Percentiles rank a stretch among this genome's conserved stretches.
These are phyloP conservation scores for Clavispora santaluciae DNA, from an alignment of 805 yeast species.

Conservation along the genomic window DNA sequence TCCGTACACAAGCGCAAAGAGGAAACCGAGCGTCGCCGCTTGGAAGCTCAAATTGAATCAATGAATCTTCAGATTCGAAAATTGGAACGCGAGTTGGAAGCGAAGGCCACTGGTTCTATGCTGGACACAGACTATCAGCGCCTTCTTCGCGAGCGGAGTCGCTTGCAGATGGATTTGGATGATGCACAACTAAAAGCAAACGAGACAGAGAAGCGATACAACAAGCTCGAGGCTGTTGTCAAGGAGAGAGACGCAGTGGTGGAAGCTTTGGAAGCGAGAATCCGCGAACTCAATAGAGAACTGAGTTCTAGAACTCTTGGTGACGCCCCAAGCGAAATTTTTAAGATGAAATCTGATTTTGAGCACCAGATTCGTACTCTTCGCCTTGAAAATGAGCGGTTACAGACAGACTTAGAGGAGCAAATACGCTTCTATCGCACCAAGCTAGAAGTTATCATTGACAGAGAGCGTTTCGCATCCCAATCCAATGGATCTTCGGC, in stretches of 20 bases:
- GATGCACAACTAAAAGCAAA: conserved; percentile 15
- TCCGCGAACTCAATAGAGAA: conserved; percentile 26
- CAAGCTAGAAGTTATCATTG: conserved; percentile 21
- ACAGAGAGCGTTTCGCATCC: conserved; percentile 7
- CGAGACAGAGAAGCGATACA: conserved; percentile 16
- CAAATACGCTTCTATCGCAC: conserved; percentile 32
- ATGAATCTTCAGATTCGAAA: conserved; percentile 32
- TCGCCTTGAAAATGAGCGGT: conserved; percentile 33
- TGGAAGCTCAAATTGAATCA: conserved; percentile 27
- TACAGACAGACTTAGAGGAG: conserved; percentile 30
- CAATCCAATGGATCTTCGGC: conserved; percentile 6
- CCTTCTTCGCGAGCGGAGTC: conserved; percentile 25
- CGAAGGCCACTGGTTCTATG: conserved; percentile 17
- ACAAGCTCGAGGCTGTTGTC: conserved; percentile 16
- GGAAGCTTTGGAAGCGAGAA: conserved; percentile 26
- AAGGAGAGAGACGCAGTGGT: conserved; percentile 34
- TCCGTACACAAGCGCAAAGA: conserved; percentile 16
- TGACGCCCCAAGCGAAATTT: conserved; percentile 4
- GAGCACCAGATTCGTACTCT: conserved; percentile 36
- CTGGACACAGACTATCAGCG: conserved; percentile 12
- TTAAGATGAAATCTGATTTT: conserved; percentile 29
- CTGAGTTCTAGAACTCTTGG: conserved; percentile 10
- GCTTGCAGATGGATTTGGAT: conserved; percentile 30
- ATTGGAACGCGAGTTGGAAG: conserved; percentile 33
- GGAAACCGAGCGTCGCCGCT: conserved; percentile 20